phyloP scores from a whole-genome alignment of 768 basidiomycete species.

The Trametes gibbosa region DNA sequence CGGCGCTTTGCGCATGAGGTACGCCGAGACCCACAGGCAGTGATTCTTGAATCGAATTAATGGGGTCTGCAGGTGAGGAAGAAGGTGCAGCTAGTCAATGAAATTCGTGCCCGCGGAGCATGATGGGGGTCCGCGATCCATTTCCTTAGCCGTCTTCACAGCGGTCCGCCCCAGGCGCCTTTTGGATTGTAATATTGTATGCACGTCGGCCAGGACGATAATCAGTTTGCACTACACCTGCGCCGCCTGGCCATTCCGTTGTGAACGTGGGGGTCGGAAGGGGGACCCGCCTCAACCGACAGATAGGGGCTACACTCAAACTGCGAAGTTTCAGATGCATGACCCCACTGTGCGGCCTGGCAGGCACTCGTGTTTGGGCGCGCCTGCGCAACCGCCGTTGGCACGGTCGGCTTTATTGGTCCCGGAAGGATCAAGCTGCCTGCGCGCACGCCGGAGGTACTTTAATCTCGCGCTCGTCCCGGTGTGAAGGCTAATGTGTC shows the following conservation, averaged over 20 bases:
- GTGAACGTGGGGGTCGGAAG: conserved; percentile 8
- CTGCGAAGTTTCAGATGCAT: conserved; percentile 19
- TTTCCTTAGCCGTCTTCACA: conserved; percentile 7
- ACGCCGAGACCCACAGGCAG: conserved; percentile 27
- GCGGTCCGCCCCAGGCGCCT: conserved; percentile 7
- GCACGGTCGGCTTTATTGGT: background rate
- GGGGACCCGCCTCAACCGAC: background rate
- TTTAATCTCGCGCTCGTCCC: conserved; percentile 10
- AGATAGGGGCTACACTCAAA: conserved; percentile 10
- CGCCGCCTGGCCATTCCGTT: background rate
- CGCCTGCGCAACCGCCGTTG: background rate
- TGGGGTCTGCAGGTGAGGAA: conserved; percentile 62
- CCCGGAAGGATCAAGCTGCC: conserved; percentile 17
- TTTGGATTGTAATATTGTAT: conserved; percentile 13
- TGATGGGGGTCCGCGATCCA: conserved; percentile 31
- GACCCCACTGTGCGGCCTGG: conserved; percentile 11
- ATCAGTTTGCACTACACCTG: conserved; percentile 3
- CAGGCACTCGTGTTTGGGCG: conserved; percentile 1
- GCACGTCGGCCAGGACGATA: conserved; percentile 13
- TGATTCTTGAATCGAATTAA: conserved; percentile 13
- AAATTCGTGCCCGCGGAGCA: conserved; percentile 74
- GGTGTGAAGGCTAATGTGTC: conserved; percentile 15
- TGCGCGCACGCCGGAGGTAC: conserved; percentile 15
- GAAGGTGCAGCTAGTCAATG: conserved; percentile 77
- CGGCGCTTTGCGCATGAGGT: conserved; percentile 79